Evolutionary conservation across 2,329 filamentous ascomycete species (phyloP).

Genomic region (Diplodia scrobiculata): DNA sequence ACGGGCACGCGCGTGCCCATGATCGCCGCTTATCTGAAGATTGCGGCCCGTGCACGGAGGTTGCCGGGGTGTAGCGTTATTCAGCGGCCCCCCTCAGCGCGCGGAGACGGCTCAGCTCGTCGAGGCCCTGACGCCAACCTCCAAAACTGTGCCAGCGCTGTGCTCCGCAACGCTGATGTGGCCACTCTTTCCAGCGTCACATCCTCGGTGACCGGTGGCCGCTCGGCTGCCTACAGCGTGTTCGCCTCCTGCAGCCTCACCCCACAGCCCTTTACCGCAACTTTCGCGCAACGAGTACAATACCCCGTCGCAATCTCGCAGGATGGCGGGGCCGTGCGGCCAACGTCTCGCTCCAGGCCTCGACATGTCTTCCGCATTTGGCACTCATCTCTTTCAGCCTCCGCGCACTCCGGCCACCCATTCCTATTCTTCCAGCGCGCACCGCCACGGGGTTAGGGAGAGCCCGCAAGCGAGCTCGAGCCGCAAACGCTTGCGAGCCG

Average conservation of each 20-base stretch:
- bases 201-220: slow-evolving; percentile 12
- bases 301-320: slow-evolving; percentile 21
- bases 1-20: slow-evolving; percentile 10
- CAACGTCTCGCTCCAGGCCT: slow-evolving; percentile 21
- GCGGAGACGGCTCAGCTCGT: slow-evolving; percentile 11
- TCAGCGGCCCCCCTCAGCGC: slow-evolving; percentile 5
- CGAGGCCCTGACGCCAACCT: slow-evolving; percentile 9
- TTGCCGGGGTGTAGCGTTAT: slow-evolving; percentile 19
- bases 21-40: slow-evolving; percentile 24
- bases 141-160: not conserved
- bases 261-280: slow-evolving; percentile 19
- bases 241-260: slow-evolving; percentile 24
- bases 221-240: slow-evolving; percentile 10
- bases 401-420: slow-evolving; percentile 17
- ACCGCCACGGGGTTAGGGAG: slow-evolving; percentile 20
- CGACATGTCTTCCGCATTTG: slow-evolving; percentile 24
- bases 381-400: slow-evolving; percentile 26
- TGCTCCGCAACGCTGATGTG: slow-evolving; percentile 18
- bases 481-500: slow-evolving; percentile 30
- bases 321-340: slow-evolving; percentile 28
- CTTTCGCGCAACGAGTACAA: slow-evolving; percentile 14
- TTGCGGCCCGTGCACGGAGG: slow-evolving; percentile 13
- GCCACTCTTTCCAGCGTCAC: slow-evolving; percentile 21
- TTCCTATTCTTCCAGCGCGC: slow-evolving; percentile 23
- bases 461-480: slow-evolving; percentile 14